Base-by-base conservation (phyloP, 108 stramenopile genomes). In the Cylindrotheca fusiformis region DNA sequence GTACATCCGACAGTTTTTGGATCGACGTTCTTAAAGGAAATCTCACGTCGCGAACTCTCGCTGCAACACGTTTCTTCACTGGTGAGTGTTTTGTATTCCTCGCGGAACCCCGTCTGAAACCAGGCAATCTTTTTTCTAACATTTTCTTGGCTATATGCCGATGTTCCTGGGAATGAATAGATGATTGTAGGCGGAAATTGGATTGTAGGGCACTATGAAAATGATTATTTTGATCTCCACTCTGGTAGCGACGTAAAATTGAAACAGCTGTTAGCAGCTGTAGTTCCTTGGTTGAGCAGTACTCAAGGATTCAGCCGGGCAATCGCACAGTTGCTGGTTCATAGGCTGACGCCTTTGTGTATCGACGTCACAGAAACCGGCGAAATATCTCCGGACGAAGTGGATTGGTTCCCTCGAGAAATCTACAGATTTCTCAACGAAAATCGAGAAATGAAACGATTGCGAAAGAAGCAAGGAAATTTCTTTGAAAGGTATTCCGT, bases 221-320 rank as follows among this genome's bases (percentile, higher is more conserved):
- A 73, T 26, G 58, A 83, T 25, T 88, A 84, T 44, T 87, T 87
- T 32, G 50, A 44, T 58, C 70, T 55, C 24, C 59, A 60, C 21
- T 26, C 44, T 21, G 57, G 46, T 12, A 51, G 63, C 17, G 31
- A 50, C 12, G 17, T 41, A 14, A 45, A 65, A 55, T 59, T 88
- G 20, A 65, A 78, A 52, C 78, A 84, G 52, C 67, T 91, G 3
- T 56, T 95, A 8, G 78, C 80, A 29, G 89, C 80, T 14, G 75
- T 75, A 0, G 62, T 88, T 52, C 94, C 94, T 4, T 95, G 94
- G 94, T 58, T 95, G 27, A 81, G 85, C 23, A 82, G 80, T 27
- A 95, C 94, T 0, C 94, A 95, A 74, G 90, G 92, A 4, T 90
- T 90, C 50, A 80, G 79, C 28, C 61, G 92, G 31, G 94, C 86